A percentile compares a stretch with the other conserved stretches of the same genome.
Conservation (phyloP, 192 early-diverging fungal genomes). For the Backusella luteola region DNA sequence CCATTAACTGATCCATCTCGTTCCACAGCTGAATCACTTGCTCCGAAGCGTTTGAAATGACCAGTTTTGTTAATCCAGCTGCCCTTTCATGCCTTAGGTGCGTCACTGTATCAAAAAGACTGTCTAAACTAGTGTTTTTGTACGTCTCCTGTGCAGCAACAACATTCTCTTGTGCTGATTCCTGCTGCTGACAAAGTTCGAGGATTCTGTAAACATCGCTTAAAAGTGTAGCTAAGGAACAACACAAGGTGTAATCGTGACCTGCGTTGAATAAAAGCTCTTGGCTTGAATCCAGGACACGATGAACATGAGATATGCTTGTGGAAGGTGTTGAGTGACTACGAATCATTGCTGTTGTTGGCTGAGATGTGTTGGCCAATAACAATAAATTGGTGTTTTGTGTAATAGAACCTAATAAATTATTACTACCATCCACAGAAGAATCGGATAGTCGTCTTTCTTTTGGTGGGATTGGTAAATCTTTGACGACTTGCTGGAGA, state of each 20-base stretch:
- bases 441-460: constrained; percentile 27
- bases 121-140: background rate
- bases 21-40: constrained; percentile 32
- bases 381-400: constrained; percentile 12
- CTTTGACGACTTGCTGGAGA: constrained; percentile 43
- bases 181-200: constrained; percentile 32
- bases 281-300: constrained; percentile 16
- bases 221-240: constrained; percentile 53
- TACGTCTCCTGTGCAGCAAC: background rate
- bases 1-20: constrained; percentile 40
- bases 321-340: constrained; percentile 21
- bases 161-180: constrained; percentile 15
- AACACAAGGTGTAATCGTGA: constrained; percentile 51
- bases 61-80: background rate
- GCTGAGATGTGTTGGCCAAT: background rate
- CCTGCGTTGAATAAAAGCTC: constrained; percentile 10
- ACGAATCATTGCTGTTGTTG: constrained; percentile 3
- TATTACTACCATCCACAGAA: background rate
- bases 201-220: constrained; percentile 48
- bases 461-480: background rate
- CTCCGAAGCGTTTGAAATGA: background rate
- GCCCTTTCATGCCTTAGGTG: background rate
- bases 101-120: background rate
- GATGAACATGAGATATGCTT: constrained; percentile 21
- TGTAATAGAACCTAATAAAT: constrained; percentile 31